These are phyloP conservation scores for Citrullus amarus DNA, from an alignment of 306 rosid species.

Conservation along the genomic window DNA sequence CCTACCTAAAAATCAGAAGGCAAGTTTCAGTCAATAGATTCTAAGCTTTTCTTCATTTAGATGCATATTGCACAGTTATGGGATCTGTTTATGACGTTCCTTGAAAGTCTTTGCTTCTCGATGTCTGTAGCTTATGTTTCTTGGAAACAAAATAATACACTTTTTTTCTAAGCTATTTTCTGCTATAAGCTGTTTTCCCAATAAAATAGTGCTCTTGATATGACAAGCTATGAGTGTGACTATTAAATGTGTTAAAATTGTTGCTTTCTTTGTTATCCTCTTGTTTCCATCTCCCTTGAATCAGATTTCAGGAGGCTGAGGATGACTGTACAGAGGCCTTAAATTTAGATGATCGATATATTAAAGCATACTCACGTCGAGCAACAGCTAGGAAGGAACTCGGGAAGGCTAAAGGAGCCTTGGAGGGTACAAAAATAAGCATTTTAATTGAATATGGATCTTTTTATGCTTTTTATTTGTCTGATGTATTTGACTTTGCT, in stretches of 20 bases:
- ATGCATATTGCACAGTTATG: not conserved
- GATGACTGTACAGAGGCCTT: slow-evolving; percentile 95
- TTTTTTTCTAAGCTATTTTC: not conserved
- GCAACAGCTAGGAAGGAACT: slow-evolving; percentile 87
- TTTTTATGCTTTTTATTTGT: slow-evolving; percentile 18
- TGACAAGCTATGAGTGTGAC: not conserved
- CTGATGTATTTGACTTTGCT: slow-evolving; percentile 19
- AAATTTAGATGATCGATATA: slow-evolving; percentile 84
- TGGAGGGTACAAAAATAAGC: slow-evolving; percentile 52
- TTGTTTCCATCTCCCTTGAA: not conserved
- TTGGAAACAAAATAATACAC: not conserved
- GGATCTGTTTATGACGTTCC: not conserved
- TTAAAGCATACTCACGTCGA: slow-evolving; percentile 90
- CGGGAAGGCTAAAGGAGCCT: slow-evolving; percentile 62
- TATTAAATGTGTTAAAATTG: not conserved
- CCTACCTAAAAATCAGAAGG: slow-evolving; percentile 77
- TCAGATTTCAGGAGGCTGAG: slow-evolving; percentile 78
- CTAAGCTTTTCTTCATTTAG: not conserved
- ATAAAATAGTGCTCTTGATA: not conserved
- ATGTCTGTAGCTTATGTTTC: not conserved
- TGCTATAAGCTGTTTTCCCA: not conserved
- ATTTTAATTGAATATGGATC: slow-evolving; percentile 1
- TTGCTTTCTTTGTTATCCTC: not conserved
- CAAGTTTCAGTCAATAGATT: slow-evolving; percentile 14
- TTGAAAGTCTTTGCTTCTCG: not conserved